Evolutionary conservation across 371 early-diverging fungal species (phyloP), one percentile per base, ranked within the genome.

Genomic region (Umbelopsis sp.): DNA sequence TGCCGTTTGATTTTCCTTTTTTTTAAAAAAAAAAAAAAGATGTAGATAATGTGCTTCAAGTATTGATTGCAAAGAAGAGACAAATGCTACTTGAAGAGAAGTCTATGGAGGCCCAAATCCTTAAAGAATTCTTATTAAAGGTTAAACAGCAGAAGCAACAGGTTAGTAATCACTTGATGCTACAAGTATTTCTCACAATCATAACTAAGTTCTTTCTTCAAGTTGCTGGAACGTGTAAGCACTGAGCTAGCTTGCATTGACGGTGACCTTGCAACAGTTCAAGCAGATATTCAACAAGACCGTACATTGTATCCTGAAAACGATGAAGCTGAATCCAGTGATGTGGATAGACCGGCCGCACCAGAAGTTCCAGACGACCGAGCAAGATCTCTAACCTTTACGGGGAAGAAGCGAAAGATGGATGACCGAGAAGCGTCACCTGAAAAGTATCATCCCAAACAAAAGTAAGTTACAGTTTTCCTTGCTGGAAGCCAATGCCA

Each of bases 111-210:
- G 35, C 51, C 5, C 50, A 65, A 38, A 48, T 65, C 18, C 50
- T 65, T 1, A 65, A 18, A 32, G 66, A 65, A 38, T 65, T 65
- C 9, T 20, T 65, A 16, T 25, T 51, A 14, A 48, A 51, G 66
- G 51, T 65, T 25, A 65, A 65, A 12, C 48, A 48, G 48, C 50
- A 65, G 22, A 65, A 65, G 32, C 50, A 65, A n/a, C 38, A 14
- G 25, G 64, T 45, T 6, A 4, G 64, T 7, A 16, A 7, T 41
- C 41, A 41, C 7, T 41, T 4, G 1, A 7, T 10, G 7, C 7
- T 41, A 41, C 12, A 1, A 41, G 1, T 7, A 1, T 41, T 12
- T 1, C 18, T 10, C 20, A n/a, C 7, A 18, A 18, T 48, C 7
- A 48, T 5, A 0, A 18, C 8, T 48, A 8, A 48, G 2, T 48